Evolutionary conservation across 2,329 filamentous ascomycete species (phyloP).

Genomic region (Trichoderma sp.): DNA sequence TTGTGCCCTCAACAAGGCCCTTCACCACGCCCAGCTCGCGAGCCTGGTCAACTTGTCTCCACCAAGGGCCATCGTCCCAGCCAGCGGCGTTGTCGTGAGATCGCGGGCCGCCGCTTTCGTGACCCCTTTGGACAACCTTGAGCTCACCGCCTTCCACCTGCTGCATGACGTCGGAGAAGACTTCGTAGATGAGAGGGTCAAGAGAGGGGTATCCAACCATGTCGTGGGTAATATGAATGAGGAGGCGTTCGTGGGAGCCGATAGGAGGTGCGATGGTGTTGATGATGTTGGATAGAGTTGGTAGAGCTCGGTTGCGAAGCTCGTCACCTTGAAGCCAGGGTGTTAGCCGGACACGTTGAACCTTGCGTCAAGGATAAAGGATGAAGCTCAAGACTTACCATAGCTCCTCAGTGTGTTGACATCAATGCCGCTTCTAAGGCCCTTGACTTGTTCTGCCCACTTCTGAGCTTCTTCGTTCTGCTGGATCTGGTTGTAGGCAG

Average conservation of each 20-base stretch:
- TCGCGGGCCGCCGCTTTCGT: conserved; percentile 71
- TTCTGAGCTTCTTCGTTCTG: conserved; percentile 94
- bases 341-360: background rate
- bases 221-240: conserved; percentile 97
- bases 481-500: conserved; percentile 89
- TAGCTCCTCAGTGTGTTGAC: conserved; percentile 66
- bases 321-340: conserved; percentile 67
- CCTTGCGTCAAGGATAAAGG: background rate
- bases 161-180: conserved; percentile 96
- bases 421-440: conserved; percentile 53
- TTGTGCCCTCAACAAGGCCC: conserved; percentile 81
- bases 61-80: conserved; percentile 97
- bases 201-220: conserved; percentile 91
- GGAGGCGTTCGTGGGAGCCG: conserved; percentile 90
- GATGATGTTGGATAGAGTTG: conserved; percentile 91
- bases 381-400: conserved; percentile 28
- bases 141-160: conserved; percentile 97
- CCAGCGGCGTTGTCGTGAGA: conserved; percentile 59
- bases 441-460: conserved; percentile 91
- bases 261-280: conserved; percentile 96
- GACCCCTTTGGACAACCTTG: conserved; percentile 88
- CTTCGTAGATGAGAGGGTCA: conserved; percentile 85
- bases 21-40: conserved; percentile 78
- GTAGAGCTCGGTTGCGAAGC: conserved; percentile 78
- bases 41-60: conserved; percentile 67